Percentiles rank a stretch among this genome's conserved stretches.
These are phyloP conservation scores for Tirmania nivea DNA, from an alignment of 495 filamentous ascomycete genomes.

Conservation along the genomic window DNA sequence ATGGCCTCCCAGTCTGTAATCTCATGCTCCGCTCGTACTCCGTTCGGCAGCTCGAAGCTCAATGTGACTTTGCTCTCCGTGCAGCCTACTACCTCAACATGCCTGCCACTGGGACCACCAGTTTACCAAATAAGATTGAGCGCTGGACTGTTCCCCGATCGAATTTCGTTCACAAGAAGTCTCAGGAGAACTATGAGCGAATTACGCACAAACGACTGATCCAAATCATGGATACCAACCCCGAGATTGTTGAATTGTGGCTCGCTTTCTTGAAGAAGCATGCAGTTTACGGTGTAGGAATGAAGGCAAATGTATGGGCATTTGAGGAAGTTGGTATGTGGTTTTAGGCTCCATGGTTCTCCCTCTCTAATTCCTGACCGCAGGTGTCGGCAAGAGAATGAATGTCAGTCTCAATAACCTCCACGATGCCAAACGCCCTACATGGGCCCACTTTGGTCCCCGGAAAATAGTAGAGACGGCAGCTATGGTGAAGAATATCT, in stretches of 20 bases:
- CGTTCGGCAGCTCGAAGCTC: slow-evolving; percentile 79
- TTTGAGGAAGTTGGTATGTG: slow-evolving; percentile 30
- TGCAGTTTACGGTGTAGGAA: slow-evolving; percentile 80
- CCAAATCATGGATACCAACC: slow-evolving; percentile 81
- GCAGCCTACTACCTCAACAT: slow-evolving; percentile 86
- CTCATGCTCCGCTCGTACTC: slow-evolving; percentile 85
- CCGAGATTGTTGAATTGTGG: slow-evolving; percentile 75
- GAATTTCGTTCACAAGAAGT: slow-evolving; percentile 90
- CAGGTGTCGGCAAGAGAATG: slow-evolving; percentile 47
- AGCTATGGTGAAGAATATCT: slow-evolving; percentile 33
- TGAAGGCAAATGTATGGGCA: slow-evolving; percentile 97
- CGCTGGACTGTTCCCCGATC: slow-evolving; percentile 83
- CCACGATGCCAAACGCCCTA: slow-evolving; percentile 35
- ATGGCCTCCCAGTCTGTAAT: slow-evolving; percentile 66
- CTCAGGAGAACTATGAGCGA: slow-evolving; percentile 91
- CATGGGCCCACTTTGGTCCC: slow-evolving; percentile 42
- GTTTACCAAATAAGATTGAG: slow-evolving; percentile 67
- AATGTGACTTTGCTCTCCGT: slow-evolving; percentile 81
- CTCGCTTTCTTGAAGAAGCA: slow-evolving; percentile 76
- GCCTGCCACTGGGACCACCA: slow-evolving; percentile 66
- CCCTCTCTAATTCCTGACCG: not conserved
- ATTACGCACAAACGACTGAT: slow-evolving; percentile 70
- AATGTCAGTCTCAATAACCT: slow-evolving; percentile 36
- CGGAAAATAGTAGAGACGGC: slow-evolving; percentile 29
- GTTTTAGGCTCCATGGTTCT: not conserved